Evolutionary conservation across 1,284 basidiomycete species (phyloP), one percentile per base, ranked within the genome.

Genomic region (Ganoderma meredithae): DNA sequence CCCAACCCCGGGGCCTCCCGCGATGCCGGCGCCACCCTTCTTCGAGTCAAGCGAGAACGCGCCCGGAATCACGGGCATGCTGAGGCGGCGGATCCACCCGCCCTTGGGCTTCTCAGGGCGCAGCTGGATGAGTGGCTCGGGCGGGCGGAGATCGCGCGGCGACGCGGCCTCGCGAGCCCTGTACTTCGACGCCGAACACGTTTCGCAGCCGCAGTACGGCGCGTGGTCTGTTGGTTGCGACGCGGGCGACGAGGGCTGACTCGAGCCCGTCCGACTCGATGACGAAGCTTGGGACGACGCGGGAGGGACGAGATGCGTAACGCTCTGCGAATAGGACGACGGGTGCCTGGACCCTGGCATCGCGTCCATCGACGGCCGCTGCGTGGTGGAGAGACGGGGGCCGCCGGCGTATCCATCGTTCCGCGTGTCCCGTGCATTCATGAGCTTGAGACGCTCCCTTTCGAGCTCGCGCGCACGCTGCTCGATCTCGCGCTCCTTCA

Each of bases 61-160:
- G 64, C 83, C 84, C 25, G 83, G 81, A 33, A 88, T 85, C 1
- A 86, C 86, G 1, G 92, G 91, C 90, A 93, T 92, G 73, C 92
- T 94, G 67, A 94, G 76, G 65, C 92, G 82, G 47, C 90, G 81
- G 71, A 93, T 91, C 92, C 92, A 94, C 0, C 90, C 86, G 17
- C 68, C 69, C 72, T 86, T 90, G 10, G 87, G 84, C 72, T 90
- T 91, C 72, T 89, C 86, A 31, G 79, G 82, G 13, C 83, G 84
- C 31, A 84, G 77, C 13, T 74, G 67, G 55, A 83, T 81, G 0
- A 84, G 83, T 27, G 82, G 79, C 55, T 81, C 81, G 3, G 81
- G 82, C 15, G 84, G 83, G 25, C 83, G 83, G 22, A 82, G 76
- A 71, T 81, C 81, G 60, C 75, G 78, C 19, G 79, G 78, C 3